A percentile compares a stretch with the other conserved stretches of the same genome.
These are phyloP conservation scores for Coniochaeta ligniaria DNA, from an alignment of 2,329 filamentous ascomycete species.

Conservation along the genomic window DNA sequence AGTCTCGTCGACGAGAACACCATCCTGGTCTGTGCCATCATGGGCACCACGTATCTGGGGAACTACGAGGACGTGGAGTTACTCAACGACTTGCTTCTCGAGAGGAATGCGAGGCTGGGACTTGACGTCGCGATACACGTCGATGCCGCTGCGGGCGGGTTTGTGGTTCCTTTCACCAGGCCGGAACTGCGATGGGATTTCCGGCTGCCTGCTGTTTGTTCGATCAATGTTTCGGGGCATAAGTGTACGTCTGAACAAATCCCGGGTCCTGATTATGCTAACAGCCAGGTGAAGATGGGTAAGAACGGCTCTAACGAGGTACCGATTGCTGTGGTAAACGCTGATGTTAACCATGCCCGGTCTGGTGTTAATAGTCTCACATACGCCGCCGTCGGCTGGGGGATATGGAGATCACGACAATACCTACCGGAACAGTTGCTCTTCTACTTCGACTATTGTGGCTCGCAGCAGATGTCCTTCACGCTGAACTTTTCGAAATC, in stretches of 20 bases:
- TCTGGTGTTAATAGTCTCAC: slow-evolving; percentile 58
- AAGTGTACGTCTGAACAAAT: no score
- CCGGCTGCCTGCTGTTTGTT: slow-evolving; percentile 77
- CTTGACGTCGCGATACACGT: slow-evolving; percentile 87
- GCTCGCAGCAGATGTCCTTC: slow-evolving; percentile 90
- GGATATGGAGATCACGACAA: slow-evolving; percentile 78
- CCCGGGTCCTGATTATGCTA: no score
- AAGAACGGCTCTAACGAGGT: no score
- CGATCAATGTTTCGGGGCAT: slow-evolving; percentile 91
- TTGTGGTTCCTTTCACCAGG: slow-evolving; percentile 85
- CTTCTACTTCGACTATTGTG: slow-evolving; percentile 99
- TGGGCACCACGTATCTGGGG: slow-evolving; percentile 92
- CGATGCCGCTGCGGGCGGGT: slow-evolving; percentile 85
- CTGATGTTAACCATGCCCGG: no score
- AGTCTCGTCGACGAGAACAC: slow-evolving; percentile 59
- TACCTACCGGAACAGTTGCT: slow-evolving; percentile 85
- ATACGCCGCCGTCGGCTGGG: slow-evolving; percentile 92
- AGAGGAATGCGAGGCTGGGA: no score
- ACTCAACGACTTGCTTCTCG: slow-evolving; percentile 77
- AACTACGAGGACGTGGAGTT: slow-evolving; percentile 92
- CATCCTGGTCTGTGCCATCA: slow-evolving; percentile 86
- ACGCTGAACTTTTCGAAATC: slow-evolving; percentile 97
- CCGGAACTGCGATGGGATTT: slow-evolving; percentile 89
- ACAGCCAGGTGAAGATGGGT: no score
- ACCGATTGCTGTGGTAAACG: no score